phyloP scores from a whole-genome alignment of 805 yeast species.

The Torulaspora gathmanii region DNA sequence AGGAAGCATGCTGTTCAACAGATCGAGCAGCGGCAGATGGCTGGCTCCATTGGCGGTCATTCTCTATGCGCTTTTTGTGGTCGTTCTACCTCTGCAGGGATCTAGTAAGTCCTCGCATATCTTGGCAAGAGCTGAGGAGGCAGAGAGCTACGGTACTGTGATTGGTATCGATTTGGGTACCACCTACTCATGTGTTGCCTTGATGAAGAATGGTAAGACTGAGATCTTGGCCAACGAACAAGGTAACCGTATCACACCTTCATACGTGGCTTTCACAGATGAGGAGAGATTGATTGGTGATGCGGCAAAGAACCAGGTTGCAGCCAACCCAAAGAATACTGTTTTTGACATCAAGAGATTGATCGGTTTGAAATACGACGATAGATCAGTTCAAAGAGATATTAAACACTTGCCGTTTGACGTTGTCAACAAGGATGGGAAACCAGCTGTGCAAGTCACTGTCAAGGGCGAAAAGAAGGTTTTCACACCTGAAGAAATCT shows the following conservation, averaged over 20 bases:
- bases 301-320: constrained; percentile 95
- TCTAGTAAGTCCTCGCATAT: constrained; percentile 30
- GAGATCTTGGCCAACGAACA: constrained; percentile 94
- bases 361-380: constrained; percentile 77
- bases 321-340: constrained; percentile 80
- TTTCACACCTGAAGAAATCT: constrained; percentile 89
- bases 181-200: constrained; percentile 95
- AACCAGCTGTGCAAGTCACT: constrained; percentile 76
- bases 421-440: constrained; percentile 64
- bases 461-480: constrained; percentile 67
- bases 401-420: constrained; percentile 77
- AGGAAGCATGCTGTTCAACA: constrained; percentile 10
- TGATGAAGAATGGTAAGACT: constrained; percentile 75
- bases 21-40: constrained; percentile 33
- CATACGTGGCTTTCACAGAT: constrained; percentile 87
- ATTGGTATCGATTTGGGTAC: constrained; percentile 97
- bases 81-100: constrained; percentile 29
- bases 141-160: constrained; percentile 56
- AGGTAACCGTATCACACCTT: constrained; percentile 96
- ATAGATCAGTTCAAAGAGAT: constrained; percentile 74
- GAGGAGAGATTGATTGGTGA: constrained; percentile 93
- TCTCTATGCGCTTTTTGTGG: constrained; percentile 30
- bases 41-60: constrained; percentile 44
- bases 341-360: constrained; percentile 88
- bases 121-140: constrained; percentile 36